A percentile compares a stretch with the other conserved stretches of the same genome.
Evolutionary conservation across 2,329 filamentous ascomycete genomes (phyloP).

Genomic region (Pseudopyrenochaeta lycopersici): DNA sequence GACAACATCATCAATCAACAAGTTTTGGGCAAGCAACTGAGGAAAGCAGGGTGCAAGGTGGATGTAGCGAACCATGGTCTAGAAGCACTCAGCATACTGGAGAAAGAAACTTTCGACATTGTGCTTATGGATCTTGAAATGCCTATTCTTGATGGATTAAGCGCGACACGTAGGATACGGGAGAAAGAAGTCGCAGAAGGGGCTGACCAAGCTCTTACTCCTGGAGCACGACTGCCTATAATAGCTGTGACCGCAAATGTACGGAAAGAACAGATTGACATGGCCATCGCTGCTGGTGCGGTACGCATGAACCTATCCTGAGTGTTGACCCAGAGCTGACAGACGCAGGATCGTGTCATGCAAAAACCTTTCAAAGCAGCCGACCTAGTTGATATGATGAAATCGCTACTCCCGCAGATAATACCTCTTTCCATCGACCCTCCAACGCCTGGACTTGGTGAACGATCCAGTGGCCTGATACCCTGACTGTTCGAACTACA

Average conservation of each 20-base stretch:
- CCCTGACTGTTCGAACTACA: constrained; percentile 12
- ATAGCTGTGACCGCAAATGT: constrained; percentile 52
- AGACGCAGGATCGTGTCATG: constrained; percentile 44
- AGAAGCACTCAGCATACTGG: constrained; percentile 46
- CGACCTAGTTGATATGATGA: constrained; percentile 47
- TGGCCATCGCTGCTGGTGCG: constrained; percentile 45
- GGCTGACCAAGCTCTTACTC: constrained; percentile 19
- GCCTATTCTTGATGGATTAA: constrained; percentile 61
- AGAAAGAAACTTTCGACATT: constrained; percentile 39
- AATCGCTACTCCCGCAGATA: constrained; percentile 36
- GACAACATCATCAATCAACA: constrained; percentile 52
- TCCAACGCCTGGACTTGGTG: constrained; percentile 19
- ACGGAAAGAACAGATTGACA: constrained; percentile 45
- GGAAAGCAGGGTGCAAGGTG: constrained; percentile 42
- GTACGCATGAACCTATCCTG: constrained; percentile 19
- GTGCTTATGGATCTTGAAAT: constrained; percentile 63
- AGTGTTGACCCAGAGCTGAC: not conserved
- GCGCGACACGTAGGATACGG: constrained; percentile 58
- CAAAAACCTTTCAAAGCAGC: constrained; percentile 48
- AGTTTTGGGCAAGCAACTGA: constrained; percentile 47
- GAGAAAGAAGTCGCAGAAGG: constrained; percentile 52
- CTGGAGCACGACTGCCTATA: constrained; percentile 39
- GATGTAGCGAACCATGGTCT: constrained; percentile 48
- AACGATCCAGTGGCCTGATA: constrained; percentile 20
- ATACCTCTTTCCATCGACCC: constrained; percentile 25